Evolutionary conservation across 805 yeast genomes (phyloP), one percentile per base, ranked within the genome.

Genomic region (Candida tibetensis): DNA sequence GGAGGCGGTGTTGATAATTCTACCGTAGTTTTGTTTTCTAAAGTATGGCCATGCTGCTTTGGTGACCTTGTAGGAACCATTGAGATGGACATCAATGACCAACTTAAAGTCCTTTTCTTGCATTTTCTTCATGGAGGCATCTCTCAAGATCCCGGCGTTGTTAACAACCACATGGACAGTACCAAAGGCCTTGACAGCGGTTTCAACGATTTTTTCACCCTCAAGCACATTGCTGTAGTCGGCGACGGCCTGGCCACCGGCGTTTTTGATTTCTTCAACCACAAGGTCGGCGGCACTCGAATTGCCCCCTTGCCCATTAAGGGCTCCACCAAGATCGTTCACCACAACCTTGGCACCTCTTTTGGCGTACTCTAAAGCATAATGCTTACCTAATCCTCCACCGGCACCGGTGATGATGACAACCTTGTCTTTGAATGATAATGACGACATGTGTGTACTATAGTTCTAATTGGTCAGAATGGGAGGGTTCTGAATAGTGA

Each of bases 341-440:
- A 91, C 96, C 17, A 91, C 96, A 26, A 91, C 96, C 52, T 83
- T 82, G 44, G 97, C 99, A 25, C 98, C 98, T 49, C 95, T 75
- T 42, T 79, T 70, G 30, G 95, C 98, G 64, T 75, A 91, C 51
- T 84, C 88, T 22, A 88, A 66, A 4, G 96, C 95, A 63, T 91
- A 91, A 34, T 80, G 80, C 53, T 76, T 85, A 17, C 99, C 99
- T 31, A 91, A 75, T 14, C 98, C 99, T 50, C 97, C 98, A 47
- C 99, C 99, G 33, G 97, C 93, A 23, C 99, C 99, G 34, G 97
- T 91, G 58, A 91, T 81, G 41, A 91, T 80, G 23, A 91, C 97
- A 30, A 91, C 97, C 60, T 85, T 82, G 52, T 81, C 88, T 53
- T 86, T 83, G 55, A 82, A 87, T 26, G 69, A 60, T 45, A 63